phyloP scores from a whole-genome alignment of 163 green algal species.

The Prototheca cutis region DNA sequence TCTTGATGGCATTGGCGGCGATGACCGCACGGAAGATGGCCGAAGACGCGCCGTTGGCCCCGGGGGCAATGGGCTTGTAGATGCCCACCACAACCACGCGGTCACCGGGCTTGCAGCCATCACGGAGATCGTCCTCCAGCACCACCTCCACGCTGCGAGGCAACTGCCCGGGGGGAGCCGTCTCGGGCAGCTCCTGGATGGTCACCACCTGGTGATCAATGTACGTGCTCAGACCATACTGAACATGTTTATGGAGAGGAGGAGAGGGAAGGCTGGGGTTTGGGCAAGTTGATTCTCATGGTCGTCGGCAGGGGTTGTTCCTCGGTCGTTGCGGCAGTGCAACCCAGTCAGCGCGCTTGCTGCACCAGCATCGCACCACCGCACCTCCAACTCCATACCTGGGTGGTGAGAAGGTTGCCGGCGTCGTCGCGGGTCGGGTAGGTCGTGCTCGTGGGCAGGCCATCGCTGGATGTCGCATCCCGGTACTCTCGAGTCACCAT shows the following conservation, averaged over 20 bases:
- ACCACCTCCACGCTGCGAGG: constrained; percentile 75
- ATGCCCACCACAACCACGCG: constrained; percentile 77
- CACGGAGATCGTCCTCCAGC: constrained; percentile 78
- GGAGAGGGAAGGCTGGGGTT: not conserved
- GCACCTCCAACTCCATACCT: not conserved
- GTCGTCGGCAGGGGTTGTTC: too few relatives aligned
- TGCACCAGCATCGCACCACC: not conserved
- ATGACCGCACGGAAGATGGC: constrained; percentile 61
- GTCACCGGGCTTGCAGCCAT: constrained; percentile 91
- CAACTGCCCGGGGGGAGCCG: constrained; percentile 83
- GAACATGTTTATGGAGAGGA: constrained; percentile 6
- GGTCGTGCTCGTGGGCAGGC: constrained; percentile 36
- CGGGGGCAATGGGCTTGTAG: constrained; percentile 64
- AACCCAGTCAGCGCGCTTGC: not conserved
- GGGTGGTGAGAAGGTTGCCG: constrained; percentile 53
- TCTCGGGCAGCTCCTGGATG: constrained; percentile 96
- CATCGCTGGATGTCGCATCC: constrained; percentile 34
- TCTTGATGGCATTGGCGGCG: constrained; percentile 45
- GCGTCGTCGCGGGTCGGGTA: constrained; percentile 71
- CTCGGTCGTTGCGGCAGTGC: too few relatives aligned
- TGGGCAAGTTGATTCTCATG: too few relatives aligned
- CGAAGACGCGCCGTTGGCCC: constrained; percentile 32
- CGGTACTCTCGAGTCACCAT: constrained; percentile 73
- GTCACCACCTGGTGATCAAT: constrained; percentile 79
- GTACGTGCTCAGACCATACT: constrained; percentile 90